Base-by-base conservation (phyloP, 257 asterid genomes). In the Solanum gandarillasii region DNA sequence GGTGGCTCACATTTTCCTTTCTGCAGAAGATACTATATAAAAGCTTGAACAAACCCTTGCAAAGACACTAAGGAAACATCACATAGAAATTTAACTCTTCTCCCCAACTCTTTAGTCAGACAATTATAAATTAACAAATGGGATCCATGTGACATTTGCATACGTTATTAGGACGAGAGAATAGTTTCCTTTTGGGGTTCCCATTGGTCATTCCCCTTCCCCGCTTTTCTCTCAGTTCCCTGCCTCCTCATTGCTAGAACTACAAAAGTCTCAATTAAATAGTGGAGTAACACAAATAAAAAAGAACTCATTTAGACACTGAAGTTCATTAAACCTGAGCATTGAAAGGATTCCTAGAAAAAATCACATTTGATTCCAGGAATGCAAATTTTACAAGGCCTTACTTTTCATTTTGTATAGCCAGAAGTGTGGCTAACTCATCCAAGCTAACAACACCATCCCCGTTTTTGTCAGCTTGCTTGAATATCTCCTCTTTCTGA, bases 341-440 rank as follows among this genome's bases (percentile, higher is more conserved):
- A 81, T 18, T 81, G 85, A 81, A 48, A 68, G 41, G 41, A 81
- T 52, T 29, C 35, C 41, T 81, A 27, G n/a, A 29, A 46, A 81
- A 27, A 46, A 31, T 29, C 41, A 81, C 29, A 48, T 16, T 46
- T 16, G 20, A 81, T 46, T 46, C 29, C 70, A 81, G 29, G 85
- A 27, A 81, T 48, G 41, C 41, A 81, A 81, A 81, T 81, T 81
- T 81, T 81, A 81, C 11, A 25, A 46, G 89, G 87, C 90, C 91
- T 87, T 94, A 97, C 99, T 89, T 92, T 92, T 95, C 99, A 90
- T 95, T 98, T 81, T 96, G 98, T 89, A 94, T 90, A 87, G 99
- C 96, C 88, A 97, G 93, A 90, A 97, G 99, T 92, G 91, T 88
- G 89, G 99, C 99, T 94, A 97, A 92, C 92, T 97, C 99, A 92